Evolutionary conservation across 2,329 filamentous ascomycete genomes (phyloP).

Genomic region (Cladophialophora exuberans): DNA sequence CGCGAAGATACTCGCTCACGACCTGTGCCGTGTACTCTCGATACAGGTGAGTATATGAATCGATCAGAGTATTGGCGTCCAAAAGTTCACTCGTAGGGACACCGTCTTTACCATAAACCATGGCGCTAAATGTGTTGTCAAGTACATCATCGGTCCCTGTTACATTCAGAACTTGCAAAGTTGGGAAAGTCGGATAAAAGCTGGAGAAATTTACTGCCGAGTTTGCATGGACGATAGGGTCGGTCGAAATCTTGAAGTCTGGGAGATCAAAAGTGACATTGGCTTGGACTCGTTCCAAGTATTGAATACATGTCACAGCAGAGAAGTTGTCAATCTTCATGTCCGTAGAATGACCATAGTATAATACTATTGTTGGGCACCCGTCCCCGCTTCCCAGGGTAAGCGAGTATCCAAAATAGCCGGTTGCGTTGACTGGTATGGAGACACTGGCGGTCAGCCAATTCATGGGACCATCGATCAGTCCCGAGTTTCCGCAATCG

Average conservation of each 20-base stretch:
- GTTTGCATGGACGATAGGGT: conserved; percentile 7
- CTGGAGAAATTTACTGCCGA: conserved; percentile 22
- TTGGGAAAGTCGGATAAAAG: conserved; percentile 6
- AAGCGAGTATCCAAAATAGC: conserved; percentile 22
- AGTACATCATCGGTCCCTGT: conserved; percentile 15
- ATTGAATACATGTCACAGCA: conserved; percentile 29
- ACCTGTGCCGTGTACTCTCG: conserved; percentile 26
- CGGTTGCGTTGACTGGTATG: conserved; percentile 22
- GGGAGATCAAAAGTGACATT: conserved; percentile 26
- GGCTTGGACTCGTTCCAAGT: conserved; percentile 31
- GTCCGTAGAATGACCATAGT: conserved; percentile 27
- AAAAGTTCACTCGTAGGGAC: conserved; percentile 22
- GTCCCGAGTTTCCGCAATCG: conserved; percentile 23
- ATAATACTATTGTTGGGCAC: conserved; percentile 21
- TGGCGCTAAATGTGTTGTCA: conserved; percentile 19
- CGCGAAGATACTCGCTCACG: conserved; percentile 18
- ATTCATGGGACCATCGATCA: neutral
- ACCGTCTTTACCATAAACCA: conserved; percentile 28
- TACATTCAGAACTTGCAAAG: conserved; percentile 19
- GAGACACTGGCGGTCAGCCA: conserved; percentile 4
- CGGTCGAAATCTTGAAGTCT: conserved; percentile 12
- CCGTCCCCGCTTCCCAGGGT: conserved; percentile 13
- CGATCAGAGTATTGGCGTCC: conserved; percentile 15
- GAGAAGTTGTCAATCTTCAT: conserved; percentile 24
- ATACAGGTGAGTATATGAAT: conserved; percentile 24